Conservation (phyloP, 2,329 filamentous ascomycete species). For the Pyrenochaeta sp. region DNA sequence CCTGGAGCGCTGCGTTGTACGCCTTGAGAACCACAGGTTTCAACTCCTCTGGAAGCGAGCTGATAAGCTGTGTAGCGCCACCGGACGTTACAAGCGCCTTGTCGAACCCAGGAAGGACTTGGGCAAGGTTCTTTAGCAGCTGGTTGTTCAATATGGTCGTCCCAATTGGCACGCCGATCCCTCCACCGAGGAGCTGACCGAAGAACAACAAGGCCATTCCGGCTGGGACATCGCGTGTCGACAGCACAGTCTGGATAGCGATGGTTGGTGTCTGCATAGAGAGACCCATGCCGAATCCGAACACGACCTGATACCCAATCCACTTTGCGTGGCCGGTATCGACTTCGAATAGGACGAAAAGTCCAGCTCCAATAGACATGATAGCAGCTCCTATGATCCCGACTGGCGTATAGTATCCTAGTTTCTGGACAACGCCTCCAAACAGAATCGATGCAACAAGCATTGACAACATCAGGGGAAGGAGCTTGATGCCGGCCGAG, state of each 20-base stretch:
- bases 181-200: slow-evolving; percentile 53
- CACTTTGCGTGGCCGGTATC: slow-evolving; percentile 31
- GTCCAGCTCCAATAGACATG: slow-evolving; percentile 49
- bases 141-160: slow-evolving; percentile 43
- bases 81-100: not conserved
- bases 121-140: slow-evolving; percentile 15
- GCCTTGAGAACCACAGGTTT: not conserved
- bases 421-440: slow-evolving; percentile 43
- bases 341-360: slow-evolving; percentile 50
- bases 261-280: slow-evolving; percentile 52
- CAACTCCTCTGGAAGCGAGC: not conserved
- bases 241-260: slow-evolving; percentile 49
- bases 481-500: slow-evolving; percentile 17
- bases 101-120: slow-evolving; percentile 16
- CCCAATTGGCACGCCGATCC: slow-evolving; percentile 53
- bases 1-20: slow-evolving; percentile 1
- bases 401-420: slow-evolving; percentile 55
- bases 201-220: slow-evolving; percentile 49
- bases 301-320: slow-evolving; percentile 33
- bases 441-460: slow-evolving; percentile 23
- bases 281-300: slow-evolving; percentile 46
- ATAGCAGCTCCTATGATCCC: slow-evolving; percentile 44
- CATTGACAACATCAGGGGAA: slow-evolving; percentile 22
- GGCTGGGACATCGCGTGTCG: slow-evolving; percentile 43
- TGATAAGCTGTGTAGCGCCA: not conserved